Percentiles rank a stretch among this genome's conserved stretches.
Evolutionary conservation across 352 stramenopile species (phyloP).

Genomic region (Albugo candida): DNA sequence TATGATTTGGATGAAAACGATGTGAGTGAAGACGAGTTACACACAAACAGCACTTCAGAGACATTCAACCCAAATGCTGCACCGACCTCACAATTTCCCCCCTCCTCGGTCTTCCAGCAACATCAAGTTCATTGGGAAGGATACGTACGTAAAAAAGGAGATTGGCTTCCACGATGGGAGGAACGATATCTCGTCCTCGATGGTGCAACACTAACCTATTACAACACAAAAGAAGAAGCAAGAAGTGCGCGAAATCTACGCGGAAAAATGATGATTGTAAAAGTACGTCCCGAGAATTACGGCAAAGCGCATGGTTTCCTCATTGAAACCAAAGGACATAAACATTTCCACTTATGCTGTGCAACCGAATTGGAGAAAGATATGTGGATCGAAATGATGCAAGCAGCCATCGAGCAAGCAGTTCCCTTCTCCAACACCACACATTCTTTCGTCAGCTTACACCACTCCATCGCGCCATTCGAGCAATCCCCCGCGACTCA

Average conservation of each 20-base stretch:
- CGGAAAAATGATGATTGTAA: constrained; percentile 61
- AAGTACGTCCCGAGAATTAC: constrained; percentile 71
- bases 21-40: too few relatives aligned
- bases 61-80: too few relatives aligned
- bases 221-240: constrained; percentile 76
- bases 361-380: constrained; percentile 75
- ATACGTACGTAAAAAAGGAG: constrained; percentile 78
- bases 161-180: constrained; percentile 81
- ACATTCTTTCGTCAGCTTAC: constrained; percentile 4
- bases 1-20: too few relatives aligned
- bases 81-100: not conserved
- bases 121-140: constrained; percentile 78
- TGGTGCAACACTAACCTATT: constrained; percentile 63
- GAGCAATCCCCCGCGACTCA: too few relatives aligned
- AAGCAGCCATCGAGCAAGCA: constrained; percentile 62
- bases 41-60: too few relatives aligned
- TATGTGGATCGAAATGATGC: constrained; percentile 85
- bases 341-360: constrained; percentile 77
- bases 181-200: constrained; percentile 77
- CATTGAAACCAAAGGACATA: constrained; percentile 75
- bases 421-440: constrained; percentile 3
- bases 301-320: constrained; percentile 76
- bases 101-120: too few relatives aligned
- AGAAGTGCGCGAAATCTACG: constrained; percentile 58
- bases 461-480: constrained; percentile 12